Evolutionary conservation across 192 early-diverging fungal species (phyloP), one percentile per base, ranked within the genome.

Genomic region (Spizellomyces punctatus): DNA sequence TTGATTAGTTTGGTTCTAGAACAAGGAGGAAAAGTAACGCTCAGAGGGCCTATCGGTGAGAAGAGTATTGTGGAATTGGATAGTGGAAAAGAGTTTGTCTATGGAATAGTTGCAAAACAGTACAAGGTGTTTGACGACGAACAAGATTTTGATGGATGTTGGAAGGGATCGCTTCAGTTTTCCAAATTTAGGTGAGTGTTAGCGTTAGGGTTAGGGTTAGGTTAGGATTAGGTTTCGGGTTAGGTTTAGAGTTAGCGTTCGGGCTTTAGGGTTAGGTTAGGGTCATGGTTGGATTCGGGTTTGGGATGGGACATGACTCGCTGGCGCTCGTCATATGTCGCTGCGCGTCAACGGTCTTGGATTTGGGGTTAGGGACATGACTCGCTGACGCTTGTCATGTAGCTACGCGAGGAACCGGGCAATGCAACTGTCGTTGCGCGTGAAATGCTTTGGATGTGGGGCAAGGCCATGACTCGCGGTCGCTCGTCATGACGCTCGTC

Each of bases 111-210:
- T 6, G 74, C 58, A 12, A 60, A 69, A 22, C 61, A 61, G 48
- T 22, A 48, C 50, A 69, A 75, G 67, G 8, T 75, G 16, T 63
- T 69, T 68, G 74, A 75, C 19, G 67, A 70, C 49, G 67, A 68
- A 49, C 63, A 7, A 8, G 67, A 61, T 2, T 75, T 63, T 46
- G 45, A 21, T 0, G 74, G 74, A 4, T 61, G 56, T 44, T 75
- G 66, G 60, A 69, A 58, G 17, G 74, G 74, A 7, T 3, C 49
- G 6, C 22, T 75, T 16, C 46, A 63, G 67, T 75, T 61, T 19
- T 69, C 66, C 9, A 69, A 47, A 54, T 75, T 75, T 58, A 21
- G 74, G 44, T 74, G 57, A 19, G 71, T 66, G 1, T 36, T 36
- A 36, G 27, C 1, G 27, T 36, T 36, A 3, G 27, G 27, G 3